These are phyloP conservation scores for Rhodotorula mucilaginosa DNA, from an alignment of 1,284 basidiomycete genomes.

Conservation along the genomic window DNA sequence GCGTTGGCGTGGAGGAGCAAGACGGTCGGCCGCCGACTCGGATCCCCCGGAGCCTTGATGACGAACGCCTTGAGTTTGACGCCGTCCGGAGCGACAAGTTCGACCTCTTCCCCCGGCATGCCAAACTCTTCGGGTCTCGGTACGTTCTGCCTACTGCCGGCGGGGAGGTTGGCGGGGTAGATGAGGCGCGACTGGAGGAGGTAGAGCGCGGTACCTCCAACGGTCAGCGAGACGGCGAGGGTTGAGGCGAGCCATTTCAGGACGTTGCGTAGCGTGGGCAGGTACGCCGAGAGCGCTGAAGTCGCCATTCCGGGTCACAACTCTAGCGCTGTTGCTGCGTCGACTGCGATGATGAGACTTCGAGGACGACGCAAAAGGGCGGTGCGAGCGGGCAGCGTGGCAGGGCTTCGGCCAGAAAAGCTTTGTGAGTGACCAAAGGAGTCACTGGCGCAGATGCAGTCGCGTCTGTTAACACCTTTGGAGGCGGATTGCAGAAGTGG, in stretches of 20 bases:
- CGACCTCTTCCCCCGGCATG: conserved; percentile 67
- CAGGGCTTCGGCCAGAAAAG: too few relatives aligned
- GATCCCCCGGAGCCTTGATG: conserved; percentile 50
- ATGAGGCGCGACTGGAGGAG: conserved; percentile 78
- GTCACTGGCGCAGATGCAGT: too few relatives aligned
- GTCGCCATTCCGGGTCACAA: background rate
- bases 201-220: conserved; percentile 24
- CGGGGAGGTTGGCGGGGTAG: conserved; percentile 80
- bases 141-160: conserved; percentile 73
- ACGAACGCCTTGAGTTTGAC: conserved; percentile 63
- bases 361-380: too few relatives aligned
- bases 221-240: conserved; percentile 8
- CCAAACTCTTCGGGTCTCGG: conserved; percentile 66
- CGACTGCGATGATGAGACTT: too few relatives aligned
- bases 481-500: too few relatives aligned
- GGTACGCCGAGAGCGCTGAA: background rate
- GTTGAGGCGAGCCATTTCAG: conserved; percentile 18
- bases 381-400: too few relatives aligned
- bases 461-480: too few relatives aligned
- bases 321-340: too few relatives aligned
- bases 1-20: conserved; percentile 90
- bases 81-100: conserved; percentile 63
- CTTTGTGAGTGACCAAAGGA: too few relatives aligned
- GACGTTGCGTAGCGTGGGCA: conserved; percentile 10
- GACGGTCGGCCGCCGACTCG: conserved; percentile 63